Evolutionary conservation across 768 basidiomycete genomes (phyloP).

Genomic region (Boletus edulis): DNA sequence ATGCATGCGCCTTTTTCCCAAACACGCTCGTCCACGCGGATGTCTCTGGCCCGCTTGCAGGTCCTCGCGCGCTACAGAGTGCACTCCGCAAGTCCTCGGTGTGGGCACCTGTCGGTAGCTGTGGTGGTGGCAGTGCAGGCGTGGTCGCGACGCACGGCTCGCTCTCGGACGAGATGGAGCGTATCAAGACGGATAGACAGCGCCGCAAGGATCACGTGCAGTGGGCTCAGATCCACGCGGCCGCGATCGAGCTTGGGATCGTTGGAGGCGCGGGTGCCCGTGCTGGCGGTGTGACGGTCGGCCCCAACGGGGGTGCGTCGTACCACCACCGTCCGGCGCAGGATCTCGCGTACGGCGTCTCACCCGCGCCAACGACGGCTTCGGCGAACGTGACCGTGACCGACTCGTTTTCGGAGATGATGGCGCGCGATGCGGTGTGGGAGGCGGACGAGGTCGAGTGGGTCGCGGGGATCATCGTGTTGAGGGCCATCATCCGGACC

Average conservation of each 20-base stretch:
- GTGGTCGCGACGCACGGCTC: constrained; percentile 24
- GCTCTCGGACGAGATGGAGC: constrained; percentile 59
- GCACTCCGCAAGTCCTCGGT: constrained; percentile 55
- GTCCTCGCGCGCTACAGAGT: constrained; percentile 56
- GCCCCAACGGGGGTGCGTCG: constrained; percentile 20
- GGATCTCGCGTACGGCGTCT: constrained; percentile 41
- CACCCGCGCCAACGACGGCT: not conserved
- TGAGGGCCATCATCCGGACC: constrained; percentile 56
- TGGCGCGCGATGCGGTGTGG: constrained; percentile 66
- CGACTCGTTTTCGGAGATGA: constrained; percentile 54
- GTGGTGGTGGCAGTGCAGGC: too few species aligned
- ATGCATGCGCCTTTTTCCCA: constrained; percentile 52
- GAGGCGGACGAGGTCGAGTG: constrained; percentile 66
- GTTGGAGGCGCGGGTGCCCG: constrained; percentile 19
- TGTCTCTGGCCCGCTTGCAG: constrained; percentile 52
- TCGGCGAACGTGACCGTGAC: too few species aligned
- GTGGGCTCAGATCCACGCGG: constrained; percentile 66
- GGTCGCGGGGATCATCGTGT: constrained; percentile 61
- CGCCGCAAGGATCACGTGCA: constrained; percentile 62
- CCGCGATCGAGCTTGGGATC: constrained; percentile 59
- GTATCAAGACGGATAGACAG: constrained; percentile 58
- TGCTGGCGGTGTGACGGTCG: not conserved
- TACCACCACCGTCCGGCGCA: constrained; percentile 31
- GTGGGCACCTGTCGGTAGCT: constrained; percentile 40
- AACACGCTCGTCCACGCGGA: constrained; percentile 50